A percentile compares a stretch with the other conserved stretches of the same genome.
Conservation (phyloP, 805 yeast species). For the Spathaspora sp. region DNA sequence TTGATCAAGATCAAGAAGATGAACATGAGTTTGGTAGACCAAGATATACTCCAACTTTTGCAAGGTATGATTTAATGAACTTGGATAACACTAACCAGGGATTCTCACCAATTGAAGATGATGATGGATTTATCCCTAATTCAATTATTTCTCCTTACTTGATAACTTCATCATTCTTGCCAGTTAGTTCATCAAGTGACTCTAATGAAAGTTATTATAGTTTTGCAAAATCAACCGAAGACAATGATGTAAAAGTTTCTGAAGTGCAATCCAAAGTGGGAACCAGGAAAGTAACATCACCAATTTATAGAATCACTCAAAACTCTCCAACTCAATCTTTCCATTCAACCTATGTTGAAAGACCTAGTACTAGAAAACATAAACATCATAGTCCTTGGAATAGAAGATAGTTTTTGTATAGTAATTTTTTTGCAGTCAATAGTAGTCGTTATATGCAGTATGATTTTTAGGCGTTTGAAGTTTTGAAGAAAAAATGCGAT, state of each 20-base stretch:
- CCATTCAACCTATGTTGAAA: not conserved
- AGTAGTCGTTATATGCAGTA: not conserved
- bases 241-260: not conserved
- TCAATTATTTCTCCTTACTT: not conserved
- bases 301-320: conserved; percentile 4
- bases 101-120: conserved; percentile 6
- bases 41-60: conserved; percentile 1
- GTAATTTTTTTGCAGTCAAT: not conserved
- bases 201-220: conserved; percentile 9
- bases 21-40: not conserved
- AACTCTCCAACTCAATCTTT: not conserved
- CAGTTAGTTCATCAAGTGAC: conserved; percentile 1
- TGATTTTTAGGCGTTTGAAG: not conserved
- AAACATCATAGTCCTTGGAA: not conserved
- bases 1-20: not conserved
- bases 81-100: conserved; percentile 4
- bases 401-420: not conserved
- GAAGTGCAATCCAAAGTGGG: not conserved
- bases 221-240: conserved; percentile 4
- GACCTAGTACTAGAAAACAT: not conserved
- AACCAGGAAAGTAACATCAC: conserved; percentile 2
- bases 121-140: not conserved
- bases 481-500: not conserved
- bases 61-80: conserved; percentile 8
- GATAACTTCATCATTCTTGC: not conserved